These are phyloP conservation scores for Spergularia azorica DNA, from an alignment of 179 eudicot species.

Conservation along the genomic window DNA sequence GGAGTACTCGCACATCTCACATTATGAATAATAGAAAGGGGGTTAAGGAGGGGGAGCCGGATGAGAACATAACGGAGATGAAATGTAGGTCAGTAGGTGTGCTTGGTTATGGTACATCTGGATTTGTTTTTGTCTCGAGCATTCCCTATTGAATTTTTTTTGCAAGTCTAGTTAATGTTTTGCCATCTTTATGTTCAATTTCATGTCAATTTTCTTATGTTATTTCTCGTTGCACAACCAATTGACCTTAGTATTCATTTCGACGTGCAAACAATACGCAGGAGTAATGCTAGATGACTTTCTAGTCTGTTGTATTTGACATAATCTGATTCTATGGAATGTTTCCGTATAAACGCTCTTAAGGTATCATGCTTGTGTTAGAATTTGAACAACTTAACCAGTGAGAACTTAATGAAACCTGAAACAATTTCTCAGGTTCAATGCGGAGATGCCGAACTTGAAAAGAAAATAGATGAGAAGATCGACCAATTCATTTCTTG, in stretches of 20 bases:
- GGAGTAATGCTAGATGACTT: no score
- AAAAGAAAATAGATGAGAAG: constrained; percentile 91
- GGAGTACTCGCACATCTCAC: neutral
- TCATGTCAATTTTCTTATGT: no score
- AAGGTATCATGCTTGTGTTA: neutral
- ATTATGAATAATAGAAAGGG: neutral
- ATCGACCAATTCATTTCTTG: constrained; percentile 79
- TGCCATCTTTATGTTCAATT: no score
- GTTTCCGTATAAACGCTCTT: neutral
- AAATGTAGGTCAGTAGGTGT: neutral
- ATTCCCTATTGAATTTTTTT: no score
- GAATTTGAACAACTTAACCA: neutral
- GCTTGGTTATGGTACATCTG: neutral
- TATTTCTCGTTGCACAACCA: no score
- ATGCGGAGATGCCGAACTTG: constrained; percentile 86
- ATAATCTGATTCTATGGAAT: neutral
- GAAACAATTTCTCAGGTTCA: constrained; percentile 54
- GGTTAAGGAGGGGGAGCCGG: neutral
- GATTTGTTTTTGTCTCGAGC: no score
- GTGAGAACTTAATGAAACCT: neutral
- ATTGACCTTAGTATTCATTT: no score
- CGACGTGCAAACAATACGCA: no score
- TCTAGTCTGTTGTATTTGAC: neutral
- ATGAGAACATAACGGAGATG: neutral
- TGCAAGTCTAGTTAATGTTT: no score